Evolutionary conservation across 257 asterid genomes (phyloP), one percentile per base, ranked within the genome.

Genomic region (Capsicum rhomboideum): DNA sequence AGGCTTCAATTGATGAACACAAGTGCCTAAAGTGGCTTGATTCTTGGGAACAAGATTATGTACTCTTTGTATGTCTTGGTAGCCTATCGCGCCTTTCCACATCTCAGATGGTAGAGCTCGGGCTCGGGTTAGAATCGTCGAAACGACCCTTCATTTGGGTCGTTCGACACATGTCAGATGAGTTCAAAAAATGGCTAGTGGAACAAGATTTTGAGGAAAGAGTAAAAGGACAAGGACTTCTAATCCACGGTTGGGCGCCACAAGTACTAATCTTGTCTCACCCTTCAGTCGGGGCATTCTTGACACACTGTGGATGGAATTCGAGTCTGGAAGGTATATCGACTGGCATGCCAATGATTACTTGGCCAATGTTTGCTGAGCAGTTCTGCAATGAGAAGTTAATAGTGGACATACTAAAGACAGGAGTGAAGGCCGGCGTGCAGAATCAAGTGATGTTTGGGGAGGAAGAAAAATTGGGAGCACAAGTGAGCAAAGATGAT

Each of bases 21-120:
- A 14, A 80, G 6, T 89, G 91, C 79, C 40, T 85, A 58, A 84
- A 87, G 26, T 92, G 93, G 93, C 93, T 92, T 0, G 90, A 88
- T 18, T 82, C 86, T 0, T 79, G 28, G 49, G 87, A 83, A n/a
- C 28, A 84, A 31, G 16, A 42, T 50, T 90, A 93, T 0, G 91
- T 87, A 4, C 64, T 92, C 50, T 92, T 85, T 16, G 90, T 86
- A 0, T 92, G 94, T 44, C 88, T 90, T 2, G 96, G 96, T 10
- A 92, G 93, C 83, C 75, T 90, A 14, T 77, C 89, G 13, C 89
- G 89, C 0, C 78, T 88, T 23, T 37, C 91, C 1, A 71, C 87
- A 0, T 59, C 84, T 0, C 94, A 92, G 14, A 75, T 90, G 82
- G 52, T 85, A 5, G 93, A 92, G 89, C 90, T 92, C 1, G 93